A percentile compares a stretch with the other conserved stretches of the same genome.
phyloP scores from a whole-genome alignment of 2,329 filamentous ascomycete genomes.

The Claviceps cyperi region DNA sequence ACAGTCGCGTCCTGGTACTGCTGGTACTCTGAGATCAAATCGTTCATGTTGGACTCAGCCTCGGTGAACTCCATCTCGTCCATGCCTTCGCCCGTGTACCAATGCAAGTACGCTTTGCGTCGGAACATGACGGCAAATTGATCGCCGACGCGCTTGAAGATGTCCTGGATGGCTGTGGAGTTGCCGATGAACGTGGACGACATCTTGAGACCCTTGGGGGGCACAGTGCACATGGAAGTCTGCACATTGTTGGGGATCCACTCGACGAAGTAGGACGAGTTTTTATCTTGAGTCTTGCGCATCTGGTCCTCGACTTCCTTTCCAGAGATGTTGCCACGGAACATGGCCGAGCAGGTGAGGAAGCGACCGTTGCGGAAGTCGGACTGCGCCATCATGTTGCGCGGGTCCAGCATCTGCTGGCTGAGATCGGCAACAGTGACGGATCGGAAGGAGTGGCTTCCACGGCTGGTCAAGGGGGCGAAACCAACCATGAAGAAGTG shows the following conservation, averaged over 20 bases:
- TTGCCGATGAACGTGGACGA: conserved; percentile 98
- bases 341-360: conserved; percentile 98
- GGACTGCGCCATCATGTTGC: conserved; percentile 99
- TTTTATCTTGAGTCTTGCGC: conserved; percentile 99
- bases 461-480: conserved; percentile 79
- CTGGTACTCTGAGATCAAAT: conserved; percentile 98
- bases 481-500: conserved; percentile 99
- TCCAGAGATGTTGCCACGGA: conserved; percentile 99
- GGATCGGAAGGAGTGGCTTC: conserved; percentile 86
- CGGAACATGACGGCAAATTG: conserved; percentile 99
- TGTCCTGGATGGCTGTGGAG: conserved; percentile 98
- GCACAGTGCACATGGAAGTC: conserved; percentile 97
- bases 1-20: conserved; percentile 98
- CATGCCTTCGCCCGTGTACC: conserved; percentile 99
- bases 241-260: conserved; percentile 99
- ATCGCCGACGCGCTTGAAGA: conserved; percentile 99
- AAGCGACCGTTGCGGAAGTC: conserved; percentile 99
- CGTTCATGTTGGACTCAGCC: conserved; percentile 99
- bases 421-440: conserved; percentile 95
- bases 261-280: conserved; percentile 97
- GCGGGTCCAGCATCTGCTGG: conserved; percentile 99
- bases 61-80: conserved; percentile 99
- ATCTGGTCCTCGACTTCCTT: conserved; percentile 99
- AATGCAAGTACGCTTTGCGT: conserved; percentile 99
- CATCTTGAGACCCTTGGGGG: conserved; percentile 95